Conservation (phyloP, 2,329 filamentous ascomycete species). For the Talaromyces amestolkiae region DNA sequence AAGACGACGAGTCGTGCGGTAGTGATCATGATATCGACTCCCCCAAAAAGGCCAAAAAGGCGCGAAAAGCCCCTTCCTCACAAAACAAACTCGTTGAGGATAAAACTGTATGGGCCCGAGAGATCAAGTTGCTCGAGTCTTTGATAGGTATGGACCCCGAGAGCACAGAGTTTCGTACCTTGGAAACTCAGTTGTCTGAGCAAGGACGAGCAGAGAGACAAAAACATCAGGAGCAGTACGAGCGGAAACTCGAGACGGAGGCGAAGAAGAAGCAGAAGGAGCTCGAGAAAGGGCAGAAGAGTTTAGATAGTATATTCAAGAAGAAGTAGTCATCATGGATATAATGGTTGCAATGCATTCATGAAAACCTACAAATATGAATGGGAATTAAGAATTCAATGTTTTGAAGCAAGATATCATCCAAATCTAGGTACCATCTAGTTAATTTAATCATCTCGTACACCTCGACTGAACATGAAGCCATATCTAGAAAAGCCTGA, state of each 20-base stretch:
- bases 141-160: constrained; percentile 81
- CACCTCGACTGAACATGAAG: neutral
- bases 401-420: neutral
- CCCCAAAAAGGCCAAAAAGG: constrained; percentile 2
- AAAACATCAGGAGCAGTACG: constrained; percentile 74
- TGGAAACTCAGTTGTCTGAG: constrained; percentile 65
- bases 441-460: neutral
- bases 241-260: constrained; percentile 67
- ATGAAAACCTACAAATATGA: neutral
- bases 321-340: constrained; percentile 16
- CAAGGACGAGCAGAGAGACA: constrained; percentile 69
- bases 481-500: neutral
- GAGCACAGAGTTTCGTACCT: constrained; percentile 65
- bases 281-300: constrained; percentile 44
- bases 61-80: constrained; percentile 26
- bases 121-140: constrained; percentile 91
- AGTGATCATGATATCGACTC: constrained; percentile 24
- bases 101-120: constrained; percentile 79
- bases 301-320: constrained; percentile 34
- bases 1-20: constrained; percentile 16
- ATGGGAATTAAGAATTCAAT: neutral
- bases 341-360: neutral
- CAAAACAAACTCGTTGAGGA: constrained; percentile 59
- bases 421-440: neutral
- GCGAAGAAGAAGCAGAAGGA: constrained; percentile 48